A percentile compares a stretch with the other conserved stretches of the same genome.
These are phyloP conservation scores for Boeremia lycopersici DNA, from an alignment of 2,329 filamentous ascomycete species.

Conservation along the genomic window DNA sequence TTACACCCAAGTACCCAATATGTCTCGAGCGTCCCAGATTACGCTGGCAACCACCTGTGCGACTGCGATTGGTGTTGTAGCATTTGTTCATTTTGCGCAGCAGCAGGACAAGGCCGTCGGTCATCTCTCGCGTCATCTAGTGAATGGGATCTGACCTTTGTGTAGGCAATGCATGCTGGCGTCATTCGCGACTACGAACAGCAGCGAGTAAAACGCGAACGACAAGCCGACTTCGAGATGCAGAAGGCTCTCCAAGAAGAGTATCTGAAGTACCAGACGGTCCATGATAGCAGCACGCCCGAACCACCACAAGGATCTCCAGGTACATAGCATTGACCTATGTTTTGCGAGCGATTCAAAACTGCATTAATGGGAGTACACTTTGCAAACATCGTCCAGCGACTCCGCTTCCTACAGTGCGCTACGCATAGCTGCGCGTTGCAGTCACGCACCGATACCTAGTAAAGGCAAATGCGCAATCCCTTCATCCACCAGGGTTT, in stretches of 20 bases:
- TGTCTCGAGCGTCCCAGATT: conserved; percentile 90
- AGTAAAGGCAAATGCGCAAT: neutral
- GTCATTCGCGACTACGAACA: conserved; percentile 95
- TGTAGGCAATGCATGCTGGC: conserved; percentile 90
- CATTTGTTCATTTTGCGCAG: conserved; percentile 89
- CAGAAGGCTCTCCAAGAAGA: conserved; percentile 84
- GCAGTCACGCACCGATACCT: neutral
- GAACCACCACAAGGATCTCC: conserved; percentile 29
- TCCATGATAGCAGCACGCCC: conserved; percentile 54
- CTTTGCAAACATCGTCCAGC: neutral
- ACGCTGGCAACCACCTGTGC: conserved; percentile 80
- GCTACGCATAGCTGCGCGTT: neutral
- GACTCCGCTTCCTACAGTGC: neutral
- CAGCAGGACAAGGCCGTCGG: conserved; percentile 79
- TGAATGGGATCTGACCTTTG: conserved; percentile 14
- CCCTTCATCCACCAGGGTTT: neutral
- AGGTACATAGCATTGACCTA: conserved; percentile 12
- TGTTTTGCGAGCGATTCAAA: neutral
- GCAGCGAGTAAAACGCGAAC: conserved; percentile 85
- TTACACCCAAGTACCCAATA: conserved; percentile 47
- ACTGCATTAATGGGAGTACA: too few relatives aligned
- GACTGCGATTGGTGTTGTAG: conserved; percentile 76
- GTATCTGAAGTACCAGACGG: conserved; percentile 86
- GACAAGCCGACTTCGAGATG: conserved; percentile 93
- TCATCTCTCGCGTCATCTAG: conserved; percentile 30